These are phyloP conservation scores for Melampsora abietis-canadensis DNA, from an alignment of 1,284 basidiomycete genomes.

Conservation along the genomic window DNA sequence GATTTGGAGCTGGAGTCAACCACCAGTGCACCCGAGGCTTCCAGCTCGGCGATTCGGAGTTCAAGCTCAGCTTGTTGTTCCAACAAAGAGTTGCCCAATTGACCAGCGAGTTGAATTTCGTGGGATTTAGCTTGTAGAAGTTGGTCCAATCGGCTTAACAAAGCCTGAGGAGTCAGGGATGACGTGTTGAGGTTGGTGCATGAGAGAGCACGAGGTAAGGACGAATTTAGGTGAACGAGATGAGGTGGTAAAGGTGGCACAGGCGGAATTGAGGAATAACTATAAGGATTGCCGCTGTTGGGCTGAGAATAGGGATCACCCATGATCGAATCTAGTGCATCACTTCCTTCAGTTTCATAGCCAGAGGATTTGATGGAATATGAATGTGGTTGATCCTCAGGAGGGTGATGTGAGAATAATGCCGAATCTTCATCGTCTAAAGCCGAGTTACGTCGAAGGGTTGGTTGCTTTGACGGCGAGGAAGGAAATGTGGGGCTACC, in stretches of 20 bases:
- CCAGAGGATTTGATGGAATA: not conserved
- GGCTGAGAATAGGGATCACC: not conserved
- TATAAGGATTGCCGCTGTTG: not conserved
- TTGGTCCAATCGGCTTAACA: conserved; percentile 63
- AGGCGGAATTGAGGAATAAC: conserved; percentile 30
- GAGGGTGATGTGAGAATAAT: conserved; percentile 10
- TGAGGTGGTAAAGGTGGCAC: conserved; percentile 41
- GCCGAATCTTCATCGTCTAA: conserved; percentile 9
- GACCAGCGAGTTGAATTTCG: conserved; percentile 81
- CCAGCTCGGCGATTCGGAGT: conserved; percentile 73
- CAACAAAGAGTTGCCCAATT: conserved; percentile 83
- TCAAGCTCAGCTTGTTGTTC: conserved; percentile 87
- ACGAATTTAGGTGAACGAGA: conserved; percentile 31
- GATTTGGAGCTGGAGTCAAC: conserved; percentile 26
- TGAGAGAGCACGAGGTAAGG: not conserved
- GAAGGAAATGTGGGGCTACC: not conserved
- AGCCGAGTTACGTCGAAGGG: not conserved
- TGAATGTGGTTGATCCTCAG: not conserved
- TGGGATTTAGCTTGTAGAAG: conserved; percentile 82
- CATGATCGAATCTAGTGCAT: conserved; percentile 1
- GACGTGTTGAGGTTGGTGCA: conserved; percentile 2
- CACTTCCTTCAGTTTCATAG: conserved; percentile 1
- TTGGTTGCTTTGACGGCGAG: not conserved
- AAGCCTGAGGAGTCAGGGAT: conserved; percentile 34
- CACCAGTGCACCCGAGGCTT: conserved; percentile 53